Conservation (phyloP, 768 basidiomycete genomes). For the Lactarius indigo region DNA sequence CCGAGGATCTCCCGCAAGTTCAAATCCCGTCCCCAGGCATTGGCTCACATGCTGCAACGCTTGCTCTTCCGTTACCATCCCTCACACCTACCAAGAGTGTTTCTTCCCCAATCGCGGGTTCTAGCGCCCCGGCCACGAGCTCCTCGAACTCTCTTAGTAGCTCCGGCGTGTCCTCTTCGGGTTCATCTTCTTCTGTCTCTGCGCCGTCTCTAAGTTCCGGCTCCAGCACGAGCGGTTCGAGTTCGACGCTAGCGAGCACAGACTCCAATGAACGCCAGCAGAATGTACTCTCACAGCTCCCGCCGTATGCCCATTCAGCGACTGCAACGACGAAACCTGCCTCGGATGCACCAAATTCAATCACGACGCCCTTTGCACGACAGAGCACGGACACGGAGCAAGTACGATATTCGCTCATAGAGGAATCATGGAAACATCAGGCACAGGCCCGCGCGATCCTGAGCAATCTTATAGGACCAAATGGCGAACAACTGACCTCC, state of each 20-base stretch:
- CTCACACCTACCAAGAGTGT: conserved; percentile 56
- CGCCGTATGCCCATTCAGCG: conserved; percentile 30
- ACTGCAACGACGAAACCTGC: conserved; percentile 14
- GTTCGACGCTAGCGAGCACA: conserved; percentile 47
- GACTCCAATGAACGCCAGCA: conserved; percentile 52
- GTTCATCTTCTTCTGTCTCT: conserved; percentile 37
- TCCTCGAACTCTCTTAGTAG: conserved; percentile 29
- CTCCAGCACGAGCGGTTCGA: conserved; percentile 47
- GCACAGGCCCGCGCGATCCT: conserved; percentile 79
- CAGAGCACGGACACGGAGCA: conserved; percentile 43
- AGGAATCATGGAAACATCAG: conserved; percentile 83
- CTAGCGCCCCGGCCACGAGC: conserved; percentile 22
- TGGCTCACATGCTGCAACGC: conserved; percentile 36
- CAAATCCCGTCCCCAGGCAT: conserved; percentile 20
- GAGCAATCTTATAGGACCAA: conserved; percentile 80
- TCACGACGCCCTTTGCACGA: conserved; percentile 41
- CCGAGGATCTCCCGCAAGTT: conserved; percentile 26
- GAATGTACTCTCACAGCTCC: conserved; percentile 45
- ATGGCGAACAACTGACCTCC: conserved; percentile 81
- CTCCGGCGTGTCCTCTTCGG: conserved; percentile 39
- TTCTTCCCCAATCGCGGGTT: conserved; percentile 62
- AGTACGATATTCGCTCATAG: conserved; percentile 53
- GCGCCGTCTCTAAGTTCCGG: conserved; percentile 33
- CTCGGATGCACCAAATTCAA: conserved; percentile 30
- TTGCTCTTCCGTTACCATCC: conserved; percentile 48